Conservation (phyloP, 2,329 filamentous ascomycete species). For the Ceratocystis smalleyi region DNA sequence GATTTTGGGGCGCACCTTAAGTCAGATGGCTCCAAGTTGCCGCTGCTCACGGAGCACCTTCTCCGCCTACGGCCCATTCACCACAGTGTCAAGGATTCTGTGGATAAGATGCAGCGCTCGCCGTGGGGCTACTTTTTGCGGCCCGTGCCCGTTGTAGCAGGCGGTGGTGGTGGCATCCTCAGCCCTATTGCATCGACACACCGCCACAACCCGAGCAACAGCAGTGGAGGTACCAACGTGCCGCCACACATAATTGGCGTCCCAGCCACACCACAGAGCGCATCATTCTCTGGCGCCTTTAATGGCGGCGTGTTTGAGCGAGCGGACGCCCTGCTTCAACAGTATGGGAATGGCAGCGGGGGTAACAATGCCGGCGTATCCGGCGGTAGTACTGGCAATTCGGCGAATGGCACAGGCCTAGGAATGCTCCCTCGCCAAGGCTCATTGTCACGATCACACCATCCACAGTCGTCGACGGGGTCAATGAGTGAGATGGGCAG, state of each 20-base stretch:
- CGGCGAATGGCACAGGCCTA: slow-evolving; percentile 20
- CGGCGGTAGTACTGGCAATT: neutral
- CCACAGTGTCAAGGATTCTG: slow-evolving; percentile 66
- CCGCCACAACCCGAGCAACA: slow-evolving; percentile 11
- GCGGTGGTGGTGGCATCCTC: slow-evolving; percentile 14
- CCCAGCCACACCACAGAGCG: slow-evolving; percentile 50
- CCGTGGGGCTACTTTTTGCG: slow-evolving; percentile 37
- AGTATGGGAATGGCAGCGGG: slow-evolving; percentile 38
- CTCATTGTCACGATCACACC: slow-evolving; percentile 22
- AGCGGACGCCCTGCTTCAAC: slow-evolving; percentile 39
- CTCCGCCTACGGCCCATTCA: slow-evolving; percentile 66
- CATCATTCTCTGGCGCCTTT: slow-evolving; percentile 39
- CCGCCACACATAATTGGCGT: slow-evolving; percentile 46
- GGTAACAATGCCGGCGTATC: neutral
- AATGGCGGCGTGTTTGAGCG: slow-evolving; percentile 45
- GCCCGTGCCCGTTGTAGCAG: slow-evolving; percentile 19
- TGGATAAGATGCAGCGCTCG: slow-evolving; percentile 48
- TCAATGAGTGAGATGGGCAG: slow-evolving; percentile 13
- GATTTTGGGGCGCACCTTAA: slow-evolving; percentile 49
- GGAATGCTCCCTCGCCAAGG: slow-evolving; percentile 38
- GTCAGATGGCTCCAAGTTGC: slow-evolving; percentile 31
- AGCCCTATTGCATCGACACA: slow-evolving; percentile 12
- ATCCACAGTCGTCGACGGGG: slow-evolving; percentile 16
- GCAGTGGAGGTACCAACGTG: slow-evolving; percentile 1
- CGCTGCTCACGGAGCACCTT: slow-evolving; percentile 51